Base-by-base conservation (phyloP, 1,284 basidiomycete species). In the Ustilago esculenta region DNA sequence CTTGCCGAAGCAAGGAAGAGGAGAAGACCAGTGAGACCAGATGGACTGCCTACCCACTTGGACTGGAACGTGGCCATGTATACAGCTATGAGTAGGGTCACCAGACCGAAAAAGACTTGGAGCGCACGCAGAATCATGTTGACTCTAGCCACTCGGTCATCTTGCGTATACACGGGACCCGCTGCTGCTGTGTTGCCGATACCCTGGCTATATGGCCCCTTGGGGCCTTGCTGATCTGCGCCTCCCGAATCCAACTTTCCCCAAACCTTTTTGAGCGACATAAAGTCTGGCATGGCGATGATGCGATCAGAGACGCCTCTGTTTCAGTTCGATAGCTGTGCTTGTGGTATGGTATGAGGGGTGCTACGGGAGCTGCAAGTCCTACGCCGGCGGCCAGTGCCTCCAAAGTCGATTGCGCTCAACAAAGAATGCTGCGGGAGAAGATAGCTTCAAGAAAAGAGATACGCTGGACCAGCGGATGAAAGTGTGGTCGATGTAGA, bases 21-120 rank as follows among this genome's bases (percentile, higher is more conserved):
- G 27, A 77, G 32, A 11, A 79, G 47, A 17, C 75, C 76, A 2
- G 76, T 76, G 3, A 79, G 58, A 29, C 77, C 77, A 0, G 77
- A 79, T 10, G 71, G 67, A 21, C 50, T 42, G 27, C 67, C 72
- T 6, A 75, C 53, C 77, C 77, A 79, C 27, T 72, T 73, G 4
- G 32, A 23, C 42, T 79, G 76, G 49, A 75, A 76, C 0, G 61
- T 42, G 2, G 77, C 71, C 50, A 77, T 64, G 29, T 58, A 74
- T 4, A 79, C 68, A 9, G 66, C 66, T n/a, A 77, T 68, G 44
- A 75, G 44, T 11, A 79, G 54, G n/a, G 59, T 41, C 11, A 75
- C 45, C 20, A 61, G 24, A 30, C 39, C 69, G 21, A 76, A 64
- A 29, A 75, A 67, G 36, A 72, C 53, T 42, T 76, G 72, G 10